phyloP scores from a whole-genome alignment of 176 grass and related monocot species.

The Ampelocalamus luodianensis region DNA sequence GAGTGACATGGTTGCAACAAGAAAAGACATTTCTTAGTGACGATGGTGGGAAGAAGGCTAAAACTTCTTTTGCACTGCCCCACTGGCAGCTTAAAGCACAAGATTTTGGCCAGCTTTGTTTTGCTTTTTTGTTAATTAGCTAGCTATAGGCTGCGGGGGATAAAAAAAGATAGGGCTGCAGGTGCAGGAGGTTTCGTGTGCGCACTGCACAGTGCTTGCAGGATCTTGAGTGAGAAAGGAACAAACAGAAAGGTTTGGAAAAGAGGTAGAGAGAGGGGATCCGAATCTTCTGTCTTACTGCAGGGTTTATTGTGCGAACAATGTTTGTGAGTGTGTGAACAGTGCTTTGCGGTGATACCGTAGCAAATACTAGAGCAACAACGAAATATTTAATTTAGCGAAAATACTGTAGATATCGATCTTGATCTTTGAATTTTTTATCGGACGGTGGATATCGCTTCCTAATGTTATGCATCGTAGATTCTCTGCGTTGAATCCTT shows the following conservation, averaged over 20 bases:
- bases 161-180: slow-evolving; percentile 10
- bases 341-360: too few species aligned
- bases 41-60: slow-evolving; percentile 20
- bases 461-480: too few species aligned
- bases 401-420: too few species aligned
- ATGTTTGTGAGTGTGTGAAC: too few species aligned
- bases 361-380: too few species aligned
- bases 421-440: too few species aligned
- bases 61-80: slow-evolving; percentile 4
- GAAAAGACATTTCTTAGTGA: slow-evolving; percentile 46
- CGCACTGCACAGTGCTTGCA: neutral
- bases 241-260: neutral
- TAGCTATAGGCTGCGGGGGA: slow-evolving; percentile 5
- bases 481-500: too few species aligned
- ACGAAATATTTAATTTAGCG: too few species aligned
- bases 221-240: neutral
- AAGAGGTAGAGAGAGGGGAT: neutral
- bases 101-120: neutral
- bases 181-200: slow-evolving; percentile 52
- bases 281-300: too few species aligned
- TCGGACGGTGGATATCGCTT: too few species aligned
- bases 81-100: slow-evolving; percentile 40
- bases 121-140: slow-evolving; percentile 35
- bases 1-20: slow-evolving; percentile 43
- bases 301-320: too few species aligned